These are phyloP conservation scores for Annona squamosa DNA, from an alignment of 164 flowering plant genomes.

Conservation along the genomic window DNA sequence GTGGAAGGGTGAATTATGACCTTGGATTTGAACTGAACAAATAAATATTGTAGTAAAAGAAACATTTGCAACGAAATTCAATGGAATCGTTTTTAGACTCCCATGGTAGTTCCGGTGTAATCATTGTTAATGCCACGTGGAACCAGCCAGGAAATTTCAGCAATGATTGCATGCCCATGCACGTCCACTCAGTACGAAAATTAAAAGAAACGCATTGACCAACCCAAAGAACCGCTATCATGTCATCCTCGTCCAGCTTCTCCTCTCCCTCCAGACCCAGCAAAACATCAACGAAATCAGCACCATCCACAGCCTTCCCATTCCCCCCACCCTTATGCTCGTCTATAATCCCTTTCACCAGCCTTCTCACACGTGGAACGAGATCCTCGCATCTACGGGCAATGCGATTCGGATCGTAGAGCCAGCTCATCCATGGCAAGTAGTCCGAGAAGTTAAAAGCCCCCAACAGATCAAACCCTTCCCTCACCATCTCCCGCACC, in stretches of 20 bases:
- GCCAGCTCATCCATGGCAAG: constrained; percentile 45
- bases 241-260: constrained; percentile 46
- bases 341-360: constrained; percentile 43
- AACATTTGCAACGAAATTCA: no score
- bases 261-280: constrained; percentile 46
- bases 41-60: no score
- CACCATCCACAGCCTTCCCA: not conserved
- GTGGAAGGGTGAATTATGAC: no score
- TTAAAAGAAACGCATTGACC: not conserved
- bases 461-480: constrained; percentile 78
- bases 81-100: no score
- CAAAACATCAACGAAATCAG: constrained; percentile 55
- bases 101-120: no score
- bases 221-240: constrained; percentile 66
- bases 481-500: constrained; percentile 45
- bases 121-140: no score
- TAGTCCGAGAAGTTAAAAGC: constrained; percentile 70
- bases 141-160: no score
- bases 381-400: constrained; percentile 34
- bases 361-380: constrained; percentile 42
- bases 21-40: no score
- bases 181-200: no score
- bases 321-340: constrained; percentile 10
- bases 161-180: no score
- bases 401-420: constrained; percentile 44